Conservation (phyloP, 108 stramenopile genomes). For the Fistulifera solaris region DNA sequence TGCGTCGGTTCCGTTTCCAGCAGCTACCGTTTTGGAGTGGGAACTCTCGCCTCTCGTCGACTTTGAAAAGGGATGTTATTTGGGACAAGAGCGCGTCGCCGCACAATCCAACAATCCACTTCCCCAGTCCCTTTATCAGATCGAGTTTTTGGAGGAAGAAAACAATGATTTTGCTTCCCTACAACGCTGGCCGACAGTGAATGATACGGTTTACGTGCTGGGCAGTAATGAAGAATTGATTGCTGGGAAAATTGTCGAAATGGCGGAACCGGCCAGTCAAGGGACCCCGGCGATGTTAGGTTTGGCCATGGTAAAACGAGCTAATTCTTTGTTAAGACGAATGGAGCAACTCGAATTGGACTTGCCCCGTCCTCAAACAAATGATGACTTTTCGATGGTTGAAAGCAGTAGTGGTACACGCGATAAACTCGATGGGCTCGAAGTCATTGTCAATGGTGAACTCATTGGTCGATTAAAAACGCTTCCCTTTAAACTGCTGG, state of each 20-base stretch:
- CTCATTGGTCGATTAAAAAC: constrained; percentile 52
- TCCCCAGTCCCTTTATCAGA: constrained; percentile 58
- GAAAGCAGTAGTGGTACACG: constrained; percentile 44
- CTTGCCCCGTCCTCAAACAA: constrained; percentile 1
- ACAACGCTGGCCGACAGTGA: constrained; percentile 41
- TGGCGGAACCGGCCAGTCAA: constrained; percentile 66
- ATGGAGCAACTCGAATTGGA: constrained; percentile 57
- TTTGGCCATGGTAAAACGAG: constrained; percentile 49
- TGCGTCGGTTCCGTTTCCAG: constrained; percentile 1
- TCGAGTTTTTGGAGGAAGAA: constrained; percentile 58
- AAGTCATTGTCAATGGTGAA: constrained; percentile 53
- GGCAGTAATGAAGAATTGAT: constrained; percentile 63
- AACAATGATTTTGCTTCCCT: constrained; percentile 45
- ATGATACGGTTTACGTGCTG: constrained; percentile 50
- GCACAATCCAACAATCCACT: constrained; percentile 70
- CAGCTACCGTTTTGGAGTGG: constrained; percentile 11
- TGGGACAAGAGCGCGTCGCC: constrained; percentile 81
- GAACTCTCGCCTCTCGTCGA: constrained; percentile 25
- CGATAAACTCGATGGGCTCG: constrained; percentile 69
- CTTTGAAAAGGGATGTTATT: constrained; percentile 74
- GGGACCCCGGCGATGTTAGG: constrained; percentile 46
- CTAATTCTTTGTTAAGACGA: constrained; percentile 48
- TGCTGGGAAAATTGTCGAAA: constrained; percentile 62
- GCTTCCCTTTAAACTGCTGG: too few relatives aligned
- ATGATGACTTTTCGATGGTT: constrained; percentile 2